A percentile compares a stretch with the other conserved stretches of the same genome.
phyloP scores from a whole-genome alignment of 495 filamentous ascomycete genomes.

The Hyaloscypha finlandica region DNA sequence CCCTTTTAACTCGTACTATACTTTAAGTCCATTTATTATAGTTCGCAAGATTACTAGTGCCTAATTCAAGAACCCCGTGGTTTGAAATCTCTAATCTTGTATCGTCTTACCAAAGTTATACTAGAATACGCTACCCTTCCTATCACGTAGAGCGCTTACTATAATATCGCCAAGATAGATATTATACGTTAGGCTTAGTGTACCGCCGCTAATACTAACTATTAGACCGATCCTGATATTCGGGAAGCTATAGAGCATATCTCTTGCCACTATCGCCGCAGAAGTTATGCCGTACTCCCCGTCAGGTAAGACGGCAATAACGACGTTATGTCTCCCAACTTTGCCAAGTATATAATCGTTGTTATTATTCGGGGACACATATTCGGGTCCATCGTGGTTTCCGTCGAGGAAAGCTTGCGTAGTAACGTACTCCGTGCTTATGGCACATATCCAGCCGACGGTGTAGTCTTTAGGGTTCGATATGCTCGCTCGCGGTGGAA shows the following conservation, averaged over 20 bases:
- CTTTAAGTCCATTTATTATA: slow-evolving; percentile 24
- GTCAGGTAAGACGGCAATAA: slow-evolving; percentile 22
- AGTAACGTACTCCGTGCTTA: slow-evolving; percentile 37
- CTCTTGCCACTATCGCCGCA: slow-evolving; percentile 35
- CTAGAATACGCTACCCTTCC: slow-evolving; percentile 26
- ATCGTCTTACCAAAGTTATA: slow-evolving; percentile 27
- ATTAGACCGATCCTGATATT: slow-evolving; percentile 45
- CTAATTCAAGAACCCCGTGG: slow-evolving; percentile 26
- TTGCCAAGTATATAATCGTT: slow-evolving; percentile 42
- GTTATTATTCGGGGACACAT: slow-evolving; percentile 33
- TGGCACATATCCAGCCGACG: slow-evolving; percentile 44
- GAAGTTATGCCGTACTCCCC: slow-evolving; percentile 25
- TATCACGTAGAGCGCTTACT: slow-evolving; percentile 14
- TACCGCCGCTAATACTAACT: slow-evolving; percentile 40
- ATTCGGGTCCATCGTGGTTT: slow-evolving; percentile 31
- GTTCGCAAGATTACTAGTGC: slow-evolving; percentile 33
- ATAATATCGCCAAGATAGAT: slow-evolving; percentile 29
- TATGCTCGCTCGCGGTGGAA: too few relatives aligned
- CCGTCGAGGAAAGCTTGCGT: slow-evolving; percentile 40
- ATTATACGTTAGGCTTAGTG: slow-evolving; percentile 15
- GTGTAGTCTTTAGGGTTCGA: slow-evolving; percentile 24
- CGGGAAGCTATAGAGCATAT: slow-evolving; percentile 42
- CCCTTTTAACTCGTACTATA: background rate
- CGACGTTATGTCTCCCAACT: slow-evolving; percentile 14
- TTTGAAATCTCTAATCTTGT: slow-evolving; percentile 12